Evolutionary conservation across 768 basidiomycete species (phyloP).

Genomic region (Naganishia vishniacii): DNA sequence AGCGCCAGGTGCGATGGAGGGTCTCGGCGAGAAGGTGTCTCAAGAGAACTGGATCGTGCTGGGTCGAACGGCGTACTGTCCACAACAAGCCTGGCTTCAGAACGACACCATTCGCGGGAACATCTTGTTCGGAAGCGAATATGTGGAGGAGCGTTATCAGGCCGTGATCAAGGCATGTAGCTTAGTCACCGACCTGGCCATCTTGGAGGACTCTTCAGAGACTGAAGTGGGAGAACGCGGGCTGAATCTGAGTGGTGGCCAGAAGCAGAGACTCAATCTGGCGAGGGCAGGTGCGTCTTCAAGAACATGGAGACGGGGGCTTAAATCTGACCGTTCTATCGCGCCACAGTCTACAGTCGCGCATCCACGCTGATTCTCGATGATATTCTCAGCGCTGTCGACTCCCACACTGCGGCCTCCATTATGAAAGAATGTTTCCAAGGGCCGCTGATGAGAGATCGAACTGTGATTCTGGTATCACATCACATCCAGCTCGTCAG

Average conservation of each 20-base stretch:
- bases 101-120: conserved; percentile 81
- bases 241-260: conserved; percentile 52
- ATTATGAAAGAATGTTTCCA: conserved; percentile 72
- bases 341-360: conserved; percentile 60
- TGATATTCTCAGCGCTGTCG: conserved; percentile 62
- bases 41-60: conserved; percentile 69
- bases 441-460: conserved; percentile 68
- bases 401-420: conserved; percentile 77
- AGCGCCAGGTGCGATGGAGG: conserved; percentile 69
- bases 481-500: conserved; percentile 88
- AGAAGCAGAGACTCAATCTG: conserved; percentile 52
- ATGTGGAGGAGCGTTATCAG: conserved; percentile 65
- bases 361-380: conserved; percentile 77
- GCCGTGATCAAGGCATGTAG: conserved; percentile 76
- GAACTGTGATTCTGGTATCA: conserved; percentile 83
- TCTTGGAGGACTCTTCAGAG: conserved; percentile 64
- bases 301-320: neutral
- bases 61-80: conserved; percentile 80
- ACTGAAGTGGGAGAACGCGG: conserved; percentile 53
- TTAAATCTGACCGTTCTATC: conserved; percentile 2
- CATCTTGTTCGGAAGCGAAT: conserved; percentile 75
- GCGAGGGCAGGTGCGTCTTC: conserved; percentile 33
- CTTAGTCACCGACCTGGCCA: conserved; percentile 64
- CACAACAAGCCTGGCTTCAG: conserved; percentile 61
- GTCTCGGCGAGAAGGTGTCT: conserved; percentile 53